Evolutionary conservation across 768 basidiomycete species (phyloP).

Genomic region (Tephrocybe rancida): DNA sequence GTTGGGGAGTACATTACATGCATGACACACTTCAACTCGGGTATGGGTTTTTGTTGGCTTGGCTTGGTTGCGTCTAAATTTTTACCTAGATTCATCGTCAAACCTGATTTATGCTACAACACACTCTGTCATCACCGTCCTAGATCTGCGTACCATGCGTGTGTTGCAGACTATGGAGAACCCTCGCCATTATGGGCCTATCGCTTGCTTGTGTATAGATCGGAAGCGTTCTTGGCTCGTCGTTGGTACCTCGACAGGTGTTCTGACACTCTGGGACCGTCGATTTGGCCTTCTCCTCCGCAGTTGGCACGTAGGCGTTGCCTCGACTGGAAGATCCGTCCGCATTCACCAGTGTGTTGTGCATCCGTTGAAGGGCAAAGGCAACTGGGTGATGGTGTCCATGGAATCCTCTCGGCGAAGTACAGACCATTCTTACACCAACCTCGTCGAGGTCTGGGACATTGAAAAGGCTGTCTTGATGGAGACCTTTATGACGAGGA

Average conservation of each 20-base stretch:
- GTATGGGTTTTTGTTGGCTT: constrained; percentile 35
- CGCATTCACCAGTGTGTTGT: constrained; percentile 75
- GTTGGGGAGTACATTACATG: constrained; percentile 82
- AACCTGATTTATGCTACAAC: constrained; percentile 88
- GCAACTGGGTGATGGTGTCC: constrained; percentile 90
- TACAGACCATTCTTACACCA: constrained; percentile 43
- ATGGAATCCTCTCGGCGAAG: constrained; percentile 55
- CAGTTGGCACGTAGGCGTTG: constrained; percentile 79
- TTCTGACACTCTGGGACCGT: constrained; percentile 91
- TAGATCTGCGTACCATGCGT: constrained; percentile 88
- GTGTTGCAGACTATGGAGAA: constrained; percentile 78
- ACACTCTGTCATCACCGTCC: constrained; percentile 68
- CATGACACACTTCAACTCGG: constrained; percentile 80
- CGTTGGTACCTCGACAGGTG: constrained; percentile 84
- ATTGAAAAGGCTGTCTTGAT: constrained; percentile 80
- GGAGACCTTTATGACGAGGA: constrained; percentile 74
- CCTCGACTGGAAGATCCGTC: constrained; percentile 50
- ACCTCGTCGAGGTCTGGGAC: constrained; percentile 89
- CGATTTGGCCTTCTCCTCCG: constrained; percentile 89
- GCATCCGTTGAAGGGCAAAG: constrained; percentile 86
- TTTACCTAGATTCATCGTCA: constrained; percentile 60
- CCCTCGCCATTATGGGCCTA: constrained; percentile 83
- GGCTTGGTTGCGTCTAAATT: not conserved
- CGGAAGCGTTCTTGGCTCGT: constrained; percentile 86
- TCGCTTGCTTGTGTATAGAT: constrained; percentile 84